A percentile compares a stretch with the other conserved stretches of the same genome.
Evolutionary conservation across 192 early-diverging fungal genomes (phyloP).

Genomic region (Geosiphon pyriformis): DNA sequence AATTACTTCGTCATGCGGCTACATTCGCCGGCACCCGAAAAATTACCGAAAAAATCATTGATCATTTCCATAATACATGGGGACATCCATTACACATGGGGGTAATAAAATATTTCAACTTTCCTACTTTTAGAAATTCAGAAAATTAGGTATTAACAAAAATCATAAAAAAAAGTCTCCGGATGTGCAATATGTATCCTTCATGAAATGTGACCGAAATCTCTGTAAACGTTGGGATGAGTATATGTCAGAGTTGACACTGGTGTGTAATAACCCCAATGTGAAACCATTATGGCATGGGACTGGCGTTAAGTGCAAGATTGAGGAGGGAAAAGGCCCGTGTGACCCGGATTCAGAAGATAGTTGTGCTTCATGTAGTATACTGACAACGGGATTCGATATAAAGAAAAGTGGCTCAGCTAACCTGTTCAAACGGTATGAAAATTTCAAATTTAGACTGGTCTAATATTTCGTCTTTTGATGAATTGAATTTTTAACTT

Average conservation of each 20-base stretch:
- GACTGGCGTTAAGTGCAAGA: slow-evolving; percentile 15
- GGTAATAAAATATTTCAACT: background rate
- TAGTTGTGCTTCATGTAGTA: slow-evolving; percentile 24
- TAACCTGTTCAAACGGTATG: slow-evolving; percentile 15
- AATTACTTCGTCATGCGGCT: slow-evolving; percentile 22
- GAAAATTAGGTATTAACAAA: too few species aligned
- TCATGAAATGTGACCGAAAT: slow-evolving; percentile 18
- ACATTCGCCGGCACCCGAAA: slow-evolving; percentile 22
- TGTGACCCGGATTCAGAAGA: slow-evolving; percentile 16
- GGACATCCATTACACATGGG: slow-evolving; percentile 22
- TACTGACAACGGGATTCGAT: slow-evolving; percentile 24
- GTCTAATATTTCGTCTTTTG: background rate
- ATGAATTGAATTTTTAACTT: too few species aligned
- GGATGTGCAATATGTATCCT: slow-evolving; percentile 16
- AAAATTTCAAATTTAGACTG: background rate
- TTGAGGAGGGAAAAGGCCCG: slow-evolving; percentile 1
- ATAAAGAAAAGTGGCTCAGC: slow-evolving; percentile 20
- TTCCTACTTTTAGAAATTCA: too few species aligned
- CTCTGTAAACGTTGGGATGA: slow-evolving; percentile 20
- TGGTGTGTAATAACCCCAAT: slow-evolving; percentile 7
- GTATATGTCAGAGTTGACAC: slow-evolving; percentile 18
- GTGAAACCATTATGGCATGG: slow-evolving; percentile 29
- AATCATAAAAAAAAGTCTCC: background rate
- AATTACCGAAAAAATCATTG: slow-evolving; percentile 21
- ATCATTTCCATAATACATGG: slow-evolving; percentile 22